These are phyloP conservation scores for Monilinia polystroma DNA, from an alignment of 2,329 filamentous ascomycete species.

Conservation along the genomic window DNA sequence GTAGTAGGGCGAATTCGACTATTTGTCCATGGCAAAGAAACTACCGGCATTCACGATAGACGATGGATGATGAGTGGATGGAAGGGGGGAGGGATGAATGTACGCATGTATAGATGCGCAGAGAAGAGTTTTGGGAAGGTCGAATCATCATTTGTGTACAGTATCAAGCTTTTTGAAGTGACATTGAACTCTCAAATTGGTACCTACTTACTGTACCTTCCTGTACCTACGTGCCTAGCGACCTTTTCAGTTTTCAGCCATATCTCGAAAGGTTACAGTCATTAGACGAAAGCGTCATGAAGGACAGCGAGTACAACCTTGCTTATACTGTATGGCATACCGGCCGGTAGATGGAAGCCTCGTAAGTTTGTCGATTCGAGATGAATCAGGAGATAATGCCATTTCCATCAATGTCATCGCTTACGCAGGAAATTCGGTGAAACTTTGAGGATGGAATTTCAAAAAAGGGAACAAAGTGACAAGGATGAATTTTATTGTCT, in stretches of 20 bases:
- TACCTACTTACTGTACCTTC: not conserved
- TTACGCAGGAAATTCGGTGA: slow-evolving; percentile 26
- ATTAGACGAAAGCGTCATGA: slow-evolving; percentile 4
- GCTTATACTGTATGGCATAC: slow-evolving; percentile 5
- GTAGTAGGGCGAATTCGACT: not conserved
- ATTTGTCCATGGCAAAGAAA: slow-evolving; percentile 15
- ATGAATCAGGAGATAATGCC: slow-evolving; percentile 22
- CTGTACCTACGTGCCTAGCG: not conserved
- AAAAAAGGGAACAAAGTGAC: not conserved
- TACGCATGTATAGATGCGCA: not conserved
- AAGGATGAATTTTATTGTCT: not conserved
- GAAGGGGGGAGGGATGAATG: not conserved
- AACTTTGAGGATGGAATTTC: not conserved
- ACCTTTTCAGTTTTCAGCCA: too few species aligned
- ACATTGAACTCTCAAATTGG: not conserved
- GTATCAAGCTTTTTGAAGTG: not conserved
- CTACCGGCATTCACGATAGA: slow-evolving; percentile 3
- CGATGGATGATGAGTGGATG: slow-evolving; percentile 2
- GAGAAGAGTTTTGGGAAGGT: slow-evolving; percentile 12
- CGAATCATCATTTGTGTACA: not conserved
- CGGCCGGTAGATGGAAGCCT: slow-evolving; percentile 22
- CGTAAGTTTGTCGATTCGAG: slow-evolving; percentile 16
- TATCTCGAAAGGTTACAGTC: not conserved
- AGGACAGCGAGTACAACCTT: slow-evolving; percentile 13
- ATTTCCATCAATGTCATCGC: slow-evolving; percentile 15